Percentiles rank a stretch among this genome's conserved stretches.
phyloP scores from a whole-genome alignment of 345 rosid genomes.

The Eutrema heterophyllum region DNA sequence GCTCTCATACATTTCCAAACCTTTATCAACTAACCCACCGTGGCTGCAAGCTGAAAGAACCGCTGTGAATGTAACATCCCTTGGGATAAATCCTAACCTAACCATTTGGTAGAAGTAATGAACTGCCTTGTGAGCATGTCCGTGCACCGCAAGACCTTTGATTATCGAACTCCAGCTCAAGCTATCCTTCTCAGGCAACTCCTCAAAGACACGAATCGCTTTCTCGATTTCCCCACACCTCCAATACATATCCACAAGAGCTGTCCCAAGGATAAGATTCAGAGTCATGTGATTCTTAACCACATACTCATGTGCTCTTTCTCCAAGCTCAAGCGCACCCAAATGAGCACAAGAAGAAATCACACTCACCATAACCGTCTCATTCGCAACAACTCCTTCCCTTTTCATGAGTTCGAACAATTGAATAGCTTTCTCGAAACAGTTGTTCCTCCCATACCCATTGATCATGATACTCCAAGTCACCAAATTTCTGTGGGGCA shows the following conservation, averaged over 20 bases:
- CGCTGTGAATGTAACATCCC: constrained; percentile 59
- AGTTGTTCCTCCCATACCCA: constrained; percentile 47
- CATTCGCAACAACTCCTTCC: constrained; percentile 51
- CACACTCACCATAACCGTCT: constrained; percentile 66
- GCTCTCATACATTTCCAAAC: constrained; percentile 50
- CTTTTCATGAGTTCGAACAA: constrained; percentile 45
- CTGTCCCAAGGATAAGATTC: constrained; percentile 62
- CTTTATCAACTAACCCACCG: constrained; percentile 58
- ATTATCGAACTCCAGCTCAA: constrained; percentile 66
- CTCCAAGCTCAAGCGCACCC: constrained; percentile 57
- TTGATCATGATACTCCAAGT: constrained; percentile 75
- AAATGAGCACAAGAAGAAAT: constrained; percentile 67
- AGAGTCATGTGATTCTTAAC: constrained; percentile 34
- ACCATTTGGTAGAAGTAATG: constrained; percentile 49
- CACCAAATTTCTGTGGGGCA: constrained; percentile 67
- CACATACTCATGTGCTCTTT: constrained; percentile 53
- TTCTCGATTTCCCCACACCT: constrained; percentile 58
- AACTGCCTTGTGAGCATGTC: constrained; percentile 47
- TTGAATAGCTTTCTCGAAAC: constrained; percentile 46
- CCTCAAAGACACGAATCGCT: constrained; percentile 48
- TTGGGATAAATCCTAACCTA: constrained; percentile 39
- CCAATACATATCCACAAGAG: constrained; percentile 69
- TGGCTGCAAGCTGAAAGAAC: constrained; percentile 76
- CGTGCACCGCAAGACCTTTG: constrained; percentile 65
- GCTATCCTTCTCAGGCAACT: constrained; percentile 47